Base-by-base conservation (phyloP, 257 asterid genomes). In the Solanum boliviense region DNA sequence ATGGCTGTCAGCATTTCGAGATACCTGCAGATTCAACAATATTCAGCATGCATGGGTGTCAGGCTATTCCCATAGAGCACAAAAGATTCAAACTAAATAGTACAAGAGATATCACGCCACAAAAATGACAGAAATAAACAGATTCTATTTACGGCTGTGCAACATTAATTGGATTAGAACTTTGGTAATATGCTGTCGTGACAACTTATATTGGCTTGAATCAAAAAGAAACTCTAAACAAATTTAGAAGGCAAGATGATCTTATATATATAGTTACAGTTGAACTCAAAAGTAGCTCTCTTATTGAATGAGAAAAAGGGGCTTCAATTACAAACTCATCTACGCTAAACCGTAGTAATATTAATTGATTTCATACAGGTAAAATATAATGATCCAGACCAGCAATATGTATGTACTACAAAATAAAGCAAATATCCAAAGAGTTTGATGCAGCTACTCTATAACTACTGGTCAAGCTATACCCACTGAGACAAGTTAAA, bases 1-100 rank as follows among this genome's bases (percentile, higher is more conserved):
- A 90, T 96, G 97, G 89, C 87, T 96, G 85, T 96, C 99, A 8
- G 96, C 91, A 90, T 91, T 94, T 88, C 98, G 92, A 29, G 97
- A 94, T 86, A 95, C 96, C 98, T 96, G 92, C 72, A 86, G 85
- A 88, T 89, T 58, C 88, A 85, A 86, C 83, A 87, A 90, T 65
- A 87, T 85, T 81, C 84, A 68, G 86, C 88, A 86, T 88, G 85
- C 89, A 76, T 86, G 87, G 82, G 41, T 68, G 85, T 46, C 85
- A 5, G 25, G 29, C 20, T 81, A 81, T 46, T 81, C 27, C 41
- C 85, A 46, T 15, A 81, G 67, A 29, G 68, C 23, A 16, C 41
- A 81, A 81, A 5, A 81, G 23, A 21, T 75, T 23, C 83, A 75
- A 75, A 75, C 58, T 38, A 13, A 76, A 76, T 13, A 23, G 68